phyloP scores from a whole-genome alignment of 768 basidiomycete species.

The Agrocybe pediades region DNA sequence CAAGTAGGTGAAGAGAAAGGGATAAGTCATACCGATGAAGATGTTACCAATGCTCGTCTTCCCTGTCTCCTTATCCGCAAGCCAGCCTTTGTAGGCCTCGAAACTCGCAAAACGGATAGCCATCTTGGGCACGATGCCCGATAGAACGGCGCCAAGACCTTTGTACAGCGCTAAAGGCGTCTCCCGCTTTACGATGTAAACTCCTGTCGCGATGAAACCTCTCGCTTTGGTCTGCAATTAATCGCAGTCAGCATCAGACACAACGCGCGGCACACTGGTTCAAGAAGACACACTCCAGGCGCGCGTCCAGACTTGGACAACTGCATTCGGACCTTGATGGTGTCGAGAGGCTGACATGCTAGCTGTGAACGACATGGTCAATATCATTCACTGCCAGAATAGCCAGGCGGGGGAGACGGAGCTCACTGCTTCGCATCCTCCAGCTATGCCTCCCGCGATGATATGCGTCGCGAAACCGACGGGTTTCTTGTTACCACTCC shows the following conservation, averaged over 20 bases:
- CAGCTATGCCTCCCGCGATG: conserved; percentile 92
- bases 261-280: background rate
- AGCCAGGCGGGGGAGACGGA: conserved; percentile 4
- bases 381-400: background rate
- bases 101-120: conserved; percentile 98
- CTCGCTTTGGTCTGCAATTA: conserved; percentile 87
- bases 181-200: conserved; percentile 85
- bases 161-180: conserved; percentile 97
- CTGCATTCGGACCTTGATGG: conserved; percentile 99
- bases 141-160: conserved; percentile 93
- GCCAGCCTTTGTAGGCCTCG: conserved; percentile 87
- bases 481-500: conserved; percentile 66
- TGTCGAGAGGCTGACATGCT: conserved; percentile 92
- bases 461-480: conserved; percentile 89
- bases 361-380: conserved; percentile 41
- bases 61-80: conserved; percentile 77
- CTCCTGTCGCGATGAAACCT: conserved; percentile 90
- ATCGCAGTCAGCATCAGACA: background rate
- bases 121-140: conserved; percentile 99
- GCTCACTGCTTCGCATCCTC: conserved; percentile 88
- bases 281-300: conserved; percentile 71
- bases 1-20: background rate
- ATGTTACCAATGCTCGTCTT: conserved; percentile 78
- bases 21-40: conserved; percentile 70
- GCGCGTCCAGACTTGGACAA: conserved; percentile 77